Evolutionary conservation across 371 early-diverging fungal species (phyloP), one percentile per base, ranked within the genome.

Genomic region (Actinomortierella wolfii): DNA sequence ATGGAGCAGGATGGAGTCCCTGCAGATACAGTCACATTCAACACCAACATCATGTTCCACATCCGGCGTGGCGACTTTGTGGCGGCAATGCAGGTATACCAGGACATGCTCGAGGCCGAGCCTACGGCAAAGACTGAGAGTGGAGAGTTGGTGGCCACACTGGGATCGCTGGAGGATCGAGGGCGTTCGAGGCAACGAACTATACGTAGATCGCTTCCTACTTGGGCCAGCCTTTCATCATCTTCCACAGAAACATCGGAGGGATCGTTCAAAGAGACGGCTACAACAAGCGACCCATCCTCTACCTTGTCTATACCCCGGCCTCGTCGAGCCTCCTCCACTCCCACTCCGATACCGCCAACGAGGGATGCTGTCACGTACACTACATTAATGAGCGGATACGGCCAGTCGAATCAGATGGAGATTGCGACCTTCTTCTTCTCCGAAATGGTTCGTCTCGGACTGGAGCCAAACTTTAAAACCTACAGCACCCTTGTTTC

Each of bases 1-100:
- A 73, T 73, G 74, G 74, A 73, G 43, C 56, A 34, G 44, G 74
- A 73, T n/a, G 74, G 74, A 2, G 56, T 73, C 18, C 18, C 59
- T 0, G 59, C 67, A 4, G 74, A 73, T 49, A 73, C 74, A 7
- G 67, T 67, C 26, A 73, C 74, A 3, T 73, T 73, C 51, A 73
- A 73, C 54, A 63, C 74, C 53, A 73, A 73, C 51, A 63, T 73
- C 24, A 44, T 67, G 21, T 73, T 67, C 39, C 74, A 73, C 57
- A 73, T 73, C 23, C 29, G 51, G 9, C 56, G 74, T 18, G 63
- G 64, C 5, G 67, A 73, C n/a, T 26, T 67, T 13, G 20, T 49
- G 3, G 44, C 74, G 6, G 74, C 74, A 2, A 21, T 59, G 49
- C 74, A 73, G 40, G 74, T 73, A 21, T 73, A 59, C 45, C 55